These are phyloP conservation scores for Cercospora sojina DNA, from an alignment of 2,329 filamentous ascomycete genomes.

Conservation along the genomic window DNA sequence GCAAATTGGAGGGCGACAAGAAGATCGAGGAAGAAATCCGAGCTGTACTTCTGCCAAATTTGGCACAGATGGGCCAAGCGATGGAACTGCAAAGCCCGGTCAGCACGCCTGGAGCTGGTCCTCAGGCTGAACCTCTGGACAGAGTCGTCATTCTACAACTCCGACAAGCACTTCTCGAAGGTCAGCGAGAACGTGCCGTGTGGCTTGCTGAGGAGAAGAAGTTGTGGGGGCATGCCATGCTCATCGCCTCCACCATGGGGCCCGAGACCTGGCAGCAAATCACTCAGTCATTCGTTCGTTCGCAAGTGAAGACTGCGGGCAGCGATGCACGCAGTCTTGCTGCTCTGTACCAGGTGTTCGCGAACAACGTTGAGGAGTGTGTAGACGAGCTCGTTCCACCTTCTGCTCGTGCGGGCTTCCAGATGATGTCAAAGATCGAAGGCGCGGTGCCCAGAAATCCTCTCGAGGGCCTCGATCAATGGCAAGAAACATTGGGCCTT, in stretches of 20 bases:
- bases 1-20: conserved; percentile 69
- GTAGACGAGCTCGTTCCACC: conserved; percentile 93
- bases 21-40: conserved; percentile 73
- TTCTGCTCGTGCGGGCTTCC: conserved; percentile 86
- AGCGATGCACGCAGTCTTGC: conserved; percentile 79
- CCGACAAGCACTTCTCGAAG: conserved; percentile 69
- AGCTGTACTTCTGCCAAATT: conserved; percentile 66
- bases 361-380: conserved; percentile 90
- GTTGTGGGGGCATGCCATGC: conserved; percentile 93
- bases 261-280: conserved; percentile 82
- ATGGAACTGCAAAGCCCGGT: conserved; percentile 40
- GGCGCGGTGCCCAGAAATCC: conserved; percentile 66
- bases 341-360: conserved; percentile 88
- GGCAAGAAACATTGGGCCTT: conserved; percentile 84
- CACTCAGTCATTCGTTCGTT: conserved; percentile 89
- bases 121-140: conserved; percentile 65
- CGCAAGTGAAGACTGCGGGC: conserved; percentile 86
- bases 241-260: conserved; percentile 79
- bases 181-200: conserved; percentile 85
- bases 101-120: conserved; percentile 18
- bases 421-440: conserved; percentile 78
- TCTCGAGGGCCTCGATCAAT: conserved; percentile 83
- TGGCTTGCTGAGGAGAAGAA: conserved; percentile 92
- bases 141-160: conserved; percentile 68
- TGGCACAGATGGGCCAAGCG: conserved; percentile 37